These are phyloP conservation scores for Limnanthes douglasii DNA, from an alignment of 345 rosid species.

Conservation along the genomic window DNA sequence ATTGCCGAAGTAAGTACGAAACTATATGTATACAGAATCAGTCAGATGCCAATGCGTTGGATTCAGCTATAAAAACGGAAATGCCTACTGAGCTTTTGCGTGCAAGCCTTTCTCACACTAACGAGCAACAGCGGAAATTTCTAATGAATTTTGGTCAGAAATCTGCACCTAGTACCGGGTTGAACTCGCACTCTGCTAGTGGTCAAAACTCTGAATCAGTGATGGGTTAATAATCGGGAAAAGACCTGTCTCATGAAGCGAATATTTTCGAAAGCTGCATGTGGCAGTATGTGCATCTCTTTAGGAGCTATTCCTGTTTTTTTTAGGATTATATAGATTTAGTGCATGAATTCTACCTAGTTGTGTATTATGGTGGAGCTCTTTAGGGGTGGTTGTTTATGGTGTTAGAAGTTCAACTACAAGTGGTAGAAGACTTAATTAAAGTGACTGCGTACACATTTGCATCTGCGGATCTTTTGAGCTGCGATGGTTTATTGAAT, in stretches of 20 bases:
- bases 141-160: constrained; percentile 62
- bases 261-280: neutral
- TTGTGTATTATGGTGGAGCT: too few species aligned
- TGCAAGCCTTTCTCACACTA: constrained; percentile 86
- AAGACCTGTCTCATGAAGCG: neutral
- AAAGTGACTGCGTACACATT: too few species aligned
- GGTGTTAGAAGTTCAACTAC: too few species aligned
- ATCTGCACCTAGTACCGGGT: constrained; percentile 21
- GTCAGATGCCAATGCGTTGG: constrained; percentile 31
- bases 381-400: too few species aligned
- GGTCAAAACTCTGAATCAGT: constrained; percentile 58
- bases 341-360: too few species aligned
- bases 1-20: constrained; percentile 82
- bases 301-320: too few species aligned
- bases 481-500: too few species aligned
- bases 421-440: too few species aligned
- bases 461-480: too few species aligned
- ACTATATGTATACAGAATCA: constrained; percentile 40
- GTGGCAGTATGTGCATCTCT: constrained; percentile 5
- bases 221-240: constrained; percentile 21
- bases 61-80: constrained; percentile 64
- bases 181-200: constrained; percentile 19
- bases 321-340: too few species aligned
- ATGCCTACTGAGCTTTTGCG: constrained; percentile 96
- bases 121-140: constrained; percentile 55